Evolutionary conservation across 2,329 filamentous ascomycete genomes (phyloP).

Genomic region (Geosmithia flava): DNA sequence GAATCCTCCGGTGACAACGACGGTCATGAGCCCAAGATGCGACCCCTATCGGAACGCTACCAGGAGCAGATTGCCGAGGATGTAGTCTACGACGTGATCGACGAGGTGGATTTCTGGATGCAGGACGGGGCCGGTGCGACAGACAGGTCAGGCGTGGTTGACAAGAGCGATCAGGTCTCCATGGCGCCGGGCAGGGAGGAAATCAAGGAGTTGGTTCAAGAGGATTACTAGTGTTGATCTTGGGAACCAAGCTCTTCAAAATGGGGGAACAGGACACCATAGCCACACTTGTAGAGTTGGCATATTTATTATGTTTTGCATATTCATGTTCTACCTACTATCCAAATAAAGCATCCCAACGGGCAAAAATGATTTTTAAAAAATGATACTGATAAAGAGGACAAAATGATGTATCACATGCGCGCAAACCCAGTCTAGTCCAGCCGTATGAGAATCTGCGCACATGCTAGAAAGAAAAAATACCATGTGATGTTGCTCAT

Average conservation of each 20-base stretch:
- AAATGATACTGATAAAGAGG: background rate
- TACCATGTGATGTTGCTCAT: no score
- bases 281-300: no score
- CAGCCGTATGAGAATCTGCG: background rate
- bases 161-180: conserved; percentile 28
- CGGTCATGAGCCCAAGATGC: conserved; percentile 29
- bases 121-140: conserved; percentile 48
- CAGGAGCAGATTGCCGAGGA: conserved; percentile 93
- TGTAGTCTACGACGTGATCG: conserved; percentile 81
- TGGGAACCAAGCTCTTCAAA: no score
- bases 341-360: no score
- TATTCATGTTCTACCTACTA: no score
- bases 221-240: conserved; percentile 27
- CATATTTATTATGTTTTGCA: no score
- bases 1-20: conserved; percentile 13
- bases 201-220: conserved; percentile 54
- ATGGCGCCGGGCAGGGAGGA: conserved; percentile 37
- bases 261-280: no score
- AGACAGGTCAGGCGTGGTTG: conserved; percentile 30
- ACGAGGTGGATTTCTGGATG: conserved; percentile 86
- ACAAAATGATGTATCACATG: background rate
- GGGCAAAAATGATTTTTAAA: no score
- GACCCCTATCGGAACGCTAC: conserved; percentile 66
- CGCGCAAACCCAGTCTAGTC: background rate
- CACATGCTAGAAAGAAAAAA: no score